Evolutionary conservation across 768 basidiomycete genomes (phyloP), one percentile per base, ranked within the genome.

Genomic region (Trametes cingulata): DNA sequence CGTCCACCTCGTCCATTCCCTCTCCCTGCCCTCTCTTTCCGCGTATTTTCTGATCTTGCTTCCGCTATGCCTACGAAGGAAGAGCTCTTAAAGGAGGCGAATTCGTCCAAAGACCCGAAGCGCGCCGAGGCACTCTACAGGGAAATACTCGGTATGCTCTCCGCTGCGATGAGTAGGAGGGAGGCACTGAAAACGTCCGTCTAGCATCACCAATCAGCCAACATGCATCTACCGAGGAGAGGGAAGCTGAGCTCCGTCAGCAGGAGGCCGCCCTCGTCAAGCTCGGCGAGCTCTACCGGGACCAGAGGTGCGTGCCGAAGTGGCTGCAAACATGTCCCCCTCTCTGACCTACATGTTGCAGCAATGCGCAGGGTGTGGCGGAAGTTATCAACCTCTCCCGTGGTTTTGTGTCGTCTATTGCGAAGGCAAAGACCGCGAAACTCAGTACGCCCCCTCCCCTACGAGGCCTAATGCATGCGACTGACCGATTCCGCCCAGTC

Each of bases 371-470:
- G 61, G 91, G 90, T 17, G 80, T 98, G 2, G 92, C 94, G 10
- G 84, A 93, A 55, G 87, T 96, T 37, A 91, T 97, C 56, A 90
- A 86, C 0, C 80, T 88, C 25, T 93, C 92, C 0, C 79, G 94
- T 0, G 69, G 73, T 12, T 94, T 95, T 78, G 91, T 96, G 83
- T 87, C 91, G 0, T 89, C 90, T n/a, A 91, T 93, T 0, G 95
- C 95, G 15, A 98, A 98, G 75, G 95, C 95, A 1, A 97, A 98
- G 75, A 97, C 96, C 0, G 95, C 95, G 2, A 96, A 96, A 76
- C 85, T 98, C 64, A 96, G 94, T 94, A 62, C 66, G 87, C 74
- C 25, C 60, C 49, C 25, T 20, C 15, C 33, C 42, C 40, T 29
- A 3, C 13, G 33, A 9, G 35, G 5, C 8, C 46, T 1, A 47